These are phyloP conservation scores for Russula emetica DNA, from an alignment of 768 basidiomycete species.

Conservation along the genomic window DNA sequence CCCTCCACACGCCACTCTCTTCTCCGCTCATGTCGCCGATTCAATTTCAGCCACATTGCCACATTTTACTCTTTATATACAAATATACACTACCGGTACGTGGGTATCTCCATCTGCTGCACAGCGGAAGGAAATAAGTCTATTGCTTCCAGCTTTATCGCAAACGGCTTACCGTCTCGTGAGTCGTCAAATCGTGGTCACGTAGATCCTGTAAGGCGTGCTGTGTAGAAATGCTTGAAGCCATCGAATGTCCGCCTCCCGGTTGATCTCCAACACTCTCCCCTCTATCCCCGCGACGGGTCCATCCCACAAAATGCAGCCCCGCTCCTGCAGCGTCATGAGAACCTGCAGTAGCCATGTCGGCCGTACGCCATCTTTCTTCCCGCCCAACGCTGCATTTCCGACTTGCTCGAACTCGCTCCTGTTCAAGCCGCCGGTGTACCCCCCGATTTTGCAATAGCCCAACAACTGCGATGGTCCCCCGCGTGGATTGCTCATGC, in stretches of 20 bases:
- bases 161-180: background rate
- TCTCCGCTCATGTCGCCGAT: conserved; percentile 17
- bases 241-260: conserved; percentile 26
- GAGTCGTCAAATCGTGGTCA: conserved; percentile 10
- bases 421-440: conserved; percentile 18
- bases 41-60: conserved; percentile 26
- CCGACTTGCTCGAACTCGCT: conserved; percentile 24
- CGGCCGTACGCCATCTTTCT: conserved; percentile 16
- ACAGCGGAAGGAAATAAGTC: background rate
- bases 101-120: conserved; percentile 3
- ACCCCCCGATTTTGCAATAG: conserved; percentile 26
- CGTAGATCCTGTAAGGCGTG: conserved; percentile 15
- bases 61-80: background rate
- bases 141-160: background rate
- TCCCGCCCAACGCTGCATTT: conserved; percentile 15
- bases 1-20: background rate
- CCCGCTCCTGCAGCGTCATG: conserved; percentile 23
- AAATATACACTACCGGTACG: background rate
- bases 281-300: conserved; percentile 14
- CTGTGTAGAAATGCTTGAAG: conserved; percentile 24
- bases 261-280: conserved; percentile 25
- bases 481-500: conserved; percentile 1
- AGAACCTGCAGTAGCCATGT: conserved; percentile 24
- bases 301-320: conserved; percentile 16
- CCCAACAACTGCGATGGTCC: conserved; percentile 23